phyloP scores from a whole-genome alignment of 2,329 filamentous ascomycete genomes.

The Colletotrichum costaricense region DNA sequence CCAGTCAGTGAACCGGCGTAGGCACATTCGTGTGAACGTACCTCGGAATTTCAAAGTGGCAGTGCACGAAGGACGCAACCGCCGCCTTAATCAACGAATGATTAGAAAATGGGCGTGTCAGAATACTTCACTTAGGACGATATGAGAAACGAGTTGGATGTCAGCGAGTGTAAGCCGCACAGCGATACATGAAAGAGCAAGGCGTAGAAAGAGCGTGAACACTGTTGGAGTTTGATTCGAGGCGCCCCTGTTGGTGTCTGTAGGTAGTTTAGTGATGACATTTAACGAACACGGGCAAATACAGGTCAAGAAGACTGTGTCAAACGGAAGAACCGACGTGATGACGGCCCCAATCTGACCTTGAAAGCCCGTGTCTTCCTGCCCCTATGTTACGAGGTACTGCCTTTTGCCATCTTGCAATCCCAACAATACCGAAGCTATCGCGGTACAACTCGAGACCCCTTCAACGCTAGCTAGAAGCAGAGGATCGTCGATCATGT shows the following conservation, averaged over 20 bases:
- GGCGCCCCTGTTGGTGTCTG: background rate
- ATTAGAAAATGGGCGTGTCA: background rate
- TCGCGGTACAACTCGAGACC: background rate
- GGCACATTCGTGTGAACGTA: background rate
- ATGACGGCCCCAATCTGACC: background rate
- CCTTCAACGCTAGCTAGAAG: background rate
- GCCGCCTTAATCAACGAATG: background rate
- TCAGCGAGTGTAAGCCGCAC: background rate
- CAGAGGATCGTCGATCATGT: too few species aligned
- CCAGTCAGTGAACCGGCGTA: background rate
- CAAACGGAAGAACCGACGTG: background rate
- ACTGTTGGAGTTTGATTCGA: background rate
- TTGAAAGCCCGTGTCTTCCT: background rate
- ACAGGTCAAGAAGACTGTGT: background rate
- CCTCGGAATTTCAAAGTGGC: background rate
- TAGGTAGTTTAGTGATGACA: background rate
- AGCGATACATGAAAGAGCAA: background rate
- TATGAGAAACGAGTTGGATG: background rate
- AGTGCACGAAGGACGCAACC: background rate
- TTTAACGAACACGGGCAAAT: background rate
- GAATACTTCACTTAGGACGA: background rate
- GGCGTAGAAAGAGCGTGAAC: background rate
- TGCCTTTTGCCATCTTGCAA: background rate
- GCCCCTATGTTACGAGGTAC: background rate
- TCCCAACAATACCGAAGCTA: background rate